Percentiles rank a stretch among this genome's conserved stretches.
Evolutionary conservation across 2,329 filamentous ascomycete species (phyloP).

Genomic region (Aspergillaceae sp.): DNA sequence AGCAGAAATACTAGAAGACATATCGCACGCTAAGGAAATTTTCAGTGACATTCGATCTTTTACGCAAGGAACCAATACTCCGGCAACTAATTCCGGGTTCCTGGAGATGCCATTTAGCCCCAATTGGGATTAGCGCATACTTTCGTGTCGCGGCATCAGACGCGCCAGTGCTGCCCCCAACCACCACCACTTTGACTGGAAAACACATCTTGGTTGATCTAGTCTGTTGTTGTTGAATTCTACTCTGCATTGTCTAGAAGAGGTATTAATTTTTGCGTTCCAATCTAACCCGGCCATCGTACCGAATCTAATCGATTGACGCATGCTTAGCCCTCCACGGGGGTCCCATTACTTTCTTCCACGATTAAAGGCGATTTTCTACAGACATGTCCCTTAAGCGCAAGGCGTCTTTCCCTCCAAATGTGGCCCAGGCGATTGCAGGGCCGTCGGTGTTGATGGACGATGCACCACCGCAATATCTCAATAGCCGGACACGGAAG

Average conservation of each 20-base stretch:
- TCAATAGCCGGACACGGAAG: slow-evolving; percentile 52
- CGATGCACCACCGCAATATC: slow-evolving; percentile 29
- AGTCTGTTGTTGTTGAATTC: not conserved
- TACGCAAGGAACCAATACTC: no score
- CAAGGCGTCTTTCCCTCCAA: slow-evolving; percentile 46
- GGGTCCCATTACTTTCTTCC: no score
- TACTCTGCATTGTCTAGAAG: no score
- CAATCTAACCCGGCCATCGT: no score
- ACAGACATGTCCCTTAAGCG: slow-evolving; percentile 39
- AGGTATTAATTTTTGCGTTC: no score
- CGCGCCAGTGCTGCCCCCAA: slow-evolving; percentile 7
- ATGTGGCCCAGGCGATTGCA: slow-evolving; percentile 15
- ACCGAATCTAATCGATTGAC: no score
- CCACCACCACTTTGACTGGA: slow-evolving; percentile 2
- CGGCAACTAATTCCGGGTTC: not conserved
- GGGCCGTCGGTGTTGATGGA: slow-evolving; percentile 22
- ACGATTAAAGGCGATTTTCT: no score
- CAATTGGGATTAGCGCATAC: slow-evolving; percentile 20
- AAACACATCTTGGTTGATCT: not conserved
- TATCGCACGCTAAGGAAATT: no score
- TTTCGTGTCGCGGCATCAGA: slow-evolving; percentile 6
- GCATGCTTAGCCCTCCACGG: no score
- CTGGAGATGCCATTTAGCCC: slow-evolving; percentile 16
- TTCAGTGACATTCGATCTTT: no score
- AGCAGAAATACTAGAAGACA: no score